Base-by-base conservation (phyloP, 257 asterid genomes). In the Euphrasia confusa region DNA sequence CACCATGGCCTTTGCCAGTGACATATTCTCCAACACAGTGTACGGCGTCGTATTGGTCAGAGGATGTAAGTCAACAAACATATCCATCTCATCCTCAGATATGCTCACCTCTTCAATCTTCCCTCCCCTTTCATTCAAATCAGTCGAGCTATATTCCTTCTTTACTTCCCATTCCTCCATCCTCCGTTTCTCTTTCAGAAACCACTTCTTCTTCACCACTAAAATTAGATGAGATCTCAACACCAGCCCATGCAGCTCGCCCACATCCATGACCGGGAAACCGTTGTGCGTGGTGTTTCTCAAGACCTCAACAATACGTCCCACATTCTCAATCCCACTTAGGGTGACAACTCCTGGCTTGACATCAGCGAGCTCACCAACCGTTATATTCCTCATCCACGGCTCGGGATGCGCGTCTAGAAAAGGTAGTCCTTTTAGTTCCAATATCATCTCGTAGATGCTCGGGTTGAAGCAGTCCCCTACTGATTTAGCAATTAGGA, bases 391-490 rank as follows among this genome's bases (percentile, higher is more conserved):
- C 76, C 96, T 83, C 96, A 88, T 88, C 96, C 96, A 90, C 55
- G 98, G 94, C 79, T 90, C 95, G 2, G 98, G 88, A 54, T 84
- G 72, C 53, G 98, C 86, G 2, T 84, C 95, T 81, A 88, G 75
- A 94, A 90, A 90, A 58, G 98, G 98, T 13, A 90, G 75, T 49
- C 96, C 98, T 81, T 90, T 88, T 53, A 88, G 78, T 58, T 90
- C 95, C 61, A 90, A 77, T 72, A 90, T 90, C 68, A 85, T 88
- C 14, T 90, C 96, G 15, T 90, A 88, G 55, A 85, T 88, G 81
- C 98, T 90, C 61, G 90, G 96, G 70, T 88, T 90, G 86, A 90
- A 85, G 82, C 89, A 81, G 71, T 88, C 98, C 59, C 98, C 98
- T n/a, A 84, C 98, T 13, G 85, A 85, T 71, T 88, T 90, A 30